Percentiles rank a stretch among this genome's conserved stretches.
These are phyloP conservation scores for Diutina ranongensis DNA, from an alignment of 1,139 yeast species.

Conservation along the genomic window DNA sequence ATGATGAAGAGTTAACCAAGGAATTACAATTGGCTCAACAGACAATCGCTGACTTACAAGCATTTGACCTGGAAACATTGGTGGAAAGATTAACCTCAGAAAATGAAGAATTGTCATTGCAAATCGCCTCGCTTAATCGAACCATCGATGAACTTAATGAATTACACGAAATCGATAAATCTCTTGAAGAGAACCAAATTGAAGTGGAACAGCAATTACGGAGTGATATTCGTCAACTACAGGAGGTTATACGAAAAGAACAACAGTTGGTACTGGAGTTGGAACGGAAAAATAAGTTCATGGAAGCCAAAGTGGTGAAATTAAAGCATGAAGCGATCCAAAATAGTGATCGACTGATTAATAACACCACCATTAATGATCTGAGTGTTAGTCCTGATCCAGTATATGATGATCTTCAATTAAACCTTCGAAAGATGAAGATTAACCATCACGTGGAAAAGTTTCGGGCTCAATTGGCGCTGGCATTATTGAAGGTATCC, in stretches of 20 bases:
- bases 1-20: constrained; percentile 10
- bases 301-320: constrained; percentile 13
- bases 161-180: constrained; percentile 46
- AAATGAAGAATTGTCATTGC: constrained; percentile 34
- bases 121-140: constrained; percentile 25
- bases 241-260: constrained; percentile 16
- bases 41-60: constrained; percentile 32
- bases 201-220: constrained; percentile 30
- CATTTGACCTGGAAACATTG: constrained; percentile 31
- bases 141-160: constrained; percentile 49
- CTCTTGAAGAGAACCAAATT: constrained; percentile 47
- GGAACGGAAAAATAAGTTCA: constrained; percentile 21
- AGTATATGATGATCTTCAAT: constrained; percentile 12
- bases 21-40: constrained; percentile 28
- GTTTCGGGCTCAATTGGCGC: background rate
- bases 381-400: constrained; percentile 6
- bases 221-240: background rate
- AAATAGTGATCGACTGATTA: constrained; percentile 3
- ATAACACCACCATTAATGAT: constrained; percentile 6
- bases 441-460: constrained; percentile 3
- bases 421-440: constrained; percentile 12
- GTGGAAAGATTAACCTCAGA: constrained; percentile 47
- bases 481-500: background rate
- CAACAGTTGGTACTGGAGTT: constrained; percentile 17
- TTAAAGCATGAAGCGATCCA: constrained; percentile 6